phyloP scores from a whole-genome alignment of 2,329 filamentous ascomycete species.

The Fusarium subglutinans region DNA sequence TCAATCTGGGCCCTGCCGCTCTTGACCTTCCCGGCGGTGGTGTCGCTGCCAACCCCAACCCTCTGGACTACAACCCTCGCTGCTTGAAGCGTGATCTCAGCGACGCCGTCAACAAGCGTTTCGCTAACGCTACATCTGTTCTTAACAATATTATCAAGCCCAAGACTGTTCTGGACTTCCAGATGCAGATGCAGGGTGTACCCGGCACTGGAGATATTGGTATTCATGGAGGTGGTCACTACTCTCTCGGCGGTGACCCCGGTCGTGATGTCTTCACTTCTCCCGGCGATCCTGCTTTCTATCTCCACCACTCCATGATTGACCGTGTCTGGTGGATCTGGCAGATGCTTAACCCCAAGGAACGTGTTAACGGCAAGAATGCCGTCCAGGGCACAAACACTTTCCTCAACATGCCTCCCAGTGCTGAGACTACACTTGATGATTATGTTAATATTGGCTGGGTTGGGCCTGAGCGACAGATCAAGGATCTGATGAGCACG shows the following conservation, averaged over 20 bases:
- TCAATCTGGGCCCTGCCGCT: slow-evolving; percentile 53
- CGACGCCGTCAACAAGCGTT: slow-evolving; percentile 37
- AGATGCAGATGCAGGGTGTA: slow-evolving; percentile 55
- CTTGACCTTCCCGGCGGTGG: slow-evolving; percentile 42
- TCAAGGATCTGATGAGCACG: slow-evolving; percentile 47
- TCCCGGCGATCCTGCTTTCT: slow-evolving; percentile 51
- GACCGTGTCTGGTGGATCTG: slow-evolving; percentile 45
- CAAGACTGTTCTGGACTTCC: slow-evolving; percentile 53
- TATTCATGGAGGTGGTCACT: slow-evolving; percentile 53
- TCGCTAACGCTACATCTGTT: slow-evolving; percentile 44
- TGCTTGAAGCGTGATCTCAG: slow-evolving; percentile 53
- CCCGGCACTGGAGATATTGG: slow-evolving; percentile 41
- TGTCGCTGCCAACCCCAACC: slow-evolving; percentile 31
- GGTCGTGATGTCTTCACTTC: slow-evolving; percentile 52
- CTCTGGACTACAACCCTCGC: slow-evolving; percentile 54
- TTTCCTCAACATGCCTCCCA: slow-evolving; percentile 38
- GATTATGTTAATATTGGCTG: slow-evolving; percentile 43
- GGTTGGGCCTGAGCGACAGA: slow-evolving; percentile 38
- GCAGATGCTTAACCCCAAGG: slow-evolving; percentile 43
- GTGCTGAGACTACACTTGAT: slow-evolving; percentile 38
- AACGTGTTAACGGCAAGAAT: slow-evolving; percentile 31
- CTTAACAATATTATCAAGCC: slow-evolving; percentile 50
- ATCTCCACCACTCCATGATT: slow-evolving; percentile 46
- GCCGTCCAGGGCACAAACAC: slow-evolving; percentile 41
- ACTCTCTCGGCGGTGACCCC: slow-evolving; percentile 53